Percentiles rank a stretch among this genome's conserved stretches.
These are phyloP conservation scores for Pleurotus cornucopiae DNA, from an alignment of 768 basidiomycete genomes.

Conservation along the genomic window DNA sequence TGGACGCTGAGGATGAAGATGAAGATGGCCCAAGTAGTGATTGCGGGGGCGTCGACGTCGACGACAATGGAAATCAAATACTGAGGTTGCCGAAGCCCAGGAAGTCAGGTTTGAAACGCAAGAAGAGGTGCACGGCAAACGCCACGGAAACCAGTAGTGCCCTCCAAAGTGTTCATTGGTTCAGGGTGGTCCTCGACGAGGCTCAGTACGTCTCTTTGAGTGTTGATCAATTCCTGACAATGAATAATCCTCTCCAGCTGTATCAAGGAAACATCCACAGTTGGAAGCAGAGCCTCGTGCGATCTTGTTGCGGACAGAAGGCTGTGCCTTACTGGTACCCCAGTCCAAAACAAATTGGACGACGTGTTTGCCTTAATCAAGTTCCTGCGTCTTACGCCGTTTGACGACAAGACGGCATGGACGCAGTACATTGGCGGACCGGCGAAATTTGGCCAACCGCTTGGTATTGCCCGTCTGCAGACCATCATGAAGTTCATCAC, in stretches of 20 bases:
- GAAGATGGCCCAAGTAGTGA: constrained; percentile 64
- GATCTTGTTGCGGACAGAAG: constrained; percentile 92
- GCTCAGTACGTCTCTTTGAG: constrained; percentile 72
- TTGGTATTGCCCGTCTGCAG: constrained; percentile 91
- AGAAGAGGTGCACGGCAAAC: constrained; percentile 39
- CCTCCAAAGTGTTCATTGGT: constrained; percentile 94
- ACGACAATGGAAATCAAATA: constrained; percentile 63
- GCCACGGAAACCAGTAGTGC: constrained; percentile 60
- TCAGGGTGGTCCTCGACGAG: constrained; percentile 89
- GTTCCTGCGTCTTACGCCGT: constrained; percentile 86
- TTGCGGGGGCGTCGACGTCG: constrained; percentile 56
- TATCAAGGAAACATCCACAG: constrained; percentile 94
- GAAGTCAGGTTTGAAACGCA: constrained; percentile 64
- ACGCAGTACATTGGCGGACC: constrained; percentile 90
- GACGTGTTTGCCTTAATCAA: constrained; percentile 97
- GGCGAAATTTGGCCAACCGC: constrained; percentile 84
- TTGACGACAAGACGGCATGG: constrained; percentile 93
- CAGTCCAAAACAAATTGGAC: constrained; percentile 98
- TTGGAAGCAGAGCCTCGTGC: constrained; percentile 92
- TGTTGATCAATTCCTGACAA: constrained; percentile 3
- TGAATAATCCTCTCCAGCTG: constrained; percentile 46
- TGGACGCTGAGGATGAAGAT: constrained; percentile 65
- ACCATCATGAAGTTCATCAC: constrained; percentile 97
- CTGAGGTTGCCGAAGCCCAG: constrained; percentile 60
- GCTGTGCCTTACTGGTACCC: constrained; percentile 94